A percentile compares a stretch with the other conserved stretches of the same genome.
phyloP scores from a whole-genome alignment of 257 asterid genomes.

The Forsythia suspensa region DNA sequence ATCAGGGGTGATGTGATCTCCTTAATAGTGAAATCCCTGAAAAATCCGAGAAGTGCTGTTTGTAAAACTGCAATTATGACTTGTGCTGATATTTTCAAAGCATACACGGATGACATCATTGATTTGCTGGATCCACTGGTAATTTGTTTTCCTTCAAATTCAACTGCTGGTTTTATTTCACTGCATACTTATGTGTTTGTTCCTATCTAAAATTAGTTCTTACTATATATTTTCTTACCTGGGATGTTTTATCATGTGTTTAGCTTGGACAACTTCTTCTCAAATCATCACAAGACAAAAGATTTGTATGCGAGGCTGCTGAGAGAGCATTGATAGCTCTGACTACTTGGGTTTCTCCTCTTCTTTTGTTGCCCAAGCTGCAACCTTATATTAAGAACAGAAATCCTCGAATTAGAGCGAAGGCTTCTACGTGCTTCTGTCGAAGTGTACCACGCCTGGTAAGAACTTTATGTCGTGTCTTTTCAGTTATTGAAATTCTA shows the following conservation, averaged over 20 bases:
- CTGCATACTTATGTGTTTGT: neutral
- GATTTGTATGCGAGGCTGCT: slow-evolving; percentile 92
- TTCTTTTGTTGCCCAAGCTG: slow-evolving; percentile 69
- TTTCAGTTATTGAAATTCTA: neutral
- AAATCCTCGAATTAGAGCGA: slow-evolving; percentile 93
- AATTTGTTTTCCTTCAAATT: slow-evolving; percentile 17
- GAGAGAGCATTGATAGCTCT: slow-evolving; percentile 68
- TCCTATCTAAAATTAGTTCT: neutral
- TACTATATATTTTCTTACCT: slow-evolving; percentile 13
- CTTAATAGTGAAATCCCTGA: slow-evolving; percentile 69
- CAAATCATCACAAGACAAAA: slow-evolving; percentile 94
- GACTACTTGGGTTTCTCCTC: slow-evolving; percentile 80
- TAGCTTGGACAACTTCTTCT: slow-evolving; percentile 89
- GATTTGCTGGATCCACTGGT: slow-evolving; percentile 85
- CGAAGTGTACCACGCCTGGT: slow-evolving; percentile 71
- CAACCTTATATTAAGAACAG: slow-evolving; percentile 70
- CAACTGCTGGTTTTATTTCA: slow-evolving; percentile 9
- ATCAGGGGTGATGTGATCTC: slow-evolving; percentile 61
- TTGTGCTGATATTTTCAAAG: slow-evolving; percentile 73
- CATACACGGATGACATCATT: slow-evolving; percentile 64
- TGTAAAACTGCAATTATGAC: slow-evolving; percentile 93
- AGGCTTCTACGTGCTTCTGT: slow-evolving; percentile 77
- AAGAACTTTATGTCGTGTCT: slow-evolving; percentile 23
- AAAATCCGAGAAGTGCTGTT: slow-evolving; percentile 94
- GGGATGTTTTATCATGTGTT: slow-evolving; percentile 13